Evolutionary conservation across 2,329 filamentous ascomycete species (phyloP).

Genomic region (Neofusicoccum sp.): DNA sequence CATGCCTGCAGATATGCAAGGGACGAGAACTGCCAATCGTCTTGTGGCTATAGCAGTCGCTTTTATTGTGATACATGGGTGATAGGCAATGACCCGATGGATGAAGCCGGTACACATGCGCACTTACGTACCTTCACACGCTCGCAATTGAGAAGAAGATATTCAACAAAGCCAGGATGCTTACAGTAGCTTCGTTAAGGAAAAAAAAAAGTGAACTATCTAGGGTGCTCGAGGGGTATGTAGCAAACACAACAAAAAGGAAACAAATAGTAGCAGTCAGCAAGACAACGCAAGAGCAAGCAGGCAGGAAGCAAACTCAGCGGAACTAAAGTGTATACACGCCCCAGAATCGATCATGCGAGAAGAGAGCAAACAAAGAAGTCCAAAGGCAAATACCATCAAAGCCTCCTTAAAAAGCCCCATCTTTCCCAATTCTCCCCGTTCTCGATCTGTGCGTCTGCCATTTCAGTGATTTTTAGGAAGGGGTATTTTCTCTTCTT

Average conservation of each 20-base stretch:
- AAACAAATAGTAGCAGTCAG: neutral
- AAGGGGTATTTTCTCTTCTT: conserved; percentile 8
- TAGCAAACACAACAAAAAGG: conserved; percentile 3
- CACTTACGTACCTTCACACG: neutral
- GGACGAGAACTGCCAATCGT: neutral
- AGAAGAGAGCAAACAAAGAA: neutral
- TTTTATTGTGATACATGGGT: neutral
- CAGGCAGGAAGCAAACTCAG: neutral
- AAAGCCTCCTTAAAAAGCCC: neutral
- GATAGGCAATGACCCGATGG: neutral
- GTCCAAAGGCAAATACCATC: conserved; percentile 6
- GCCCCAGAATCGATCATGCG: neutral
- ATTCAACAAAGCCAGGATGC: conserved; percentile 3
- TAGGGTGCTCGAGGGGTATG: conserved; percentile 16
- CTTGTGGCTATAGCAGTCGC: neutral
- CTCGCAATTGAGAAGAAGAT: neutral
- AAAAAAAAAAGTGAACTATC: conserved; percentile 11
- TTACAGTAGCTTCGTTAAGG: conserved; percentile 10
- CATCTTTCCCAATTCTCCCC: neutral
- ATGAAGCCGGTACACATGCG: neutral
- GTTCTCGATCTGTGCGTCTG: conserved; percentile 9
- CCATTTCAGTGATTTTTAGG: neutral
- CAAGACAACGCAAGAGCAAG: conserved; percentile 1
- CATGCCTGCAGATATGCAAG: neutral
- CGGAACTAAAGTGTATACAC: neutral